Conservation (phyloP, 2,329 filamentous ascomycete species). For the Calonectria fujianensis region DNA sequence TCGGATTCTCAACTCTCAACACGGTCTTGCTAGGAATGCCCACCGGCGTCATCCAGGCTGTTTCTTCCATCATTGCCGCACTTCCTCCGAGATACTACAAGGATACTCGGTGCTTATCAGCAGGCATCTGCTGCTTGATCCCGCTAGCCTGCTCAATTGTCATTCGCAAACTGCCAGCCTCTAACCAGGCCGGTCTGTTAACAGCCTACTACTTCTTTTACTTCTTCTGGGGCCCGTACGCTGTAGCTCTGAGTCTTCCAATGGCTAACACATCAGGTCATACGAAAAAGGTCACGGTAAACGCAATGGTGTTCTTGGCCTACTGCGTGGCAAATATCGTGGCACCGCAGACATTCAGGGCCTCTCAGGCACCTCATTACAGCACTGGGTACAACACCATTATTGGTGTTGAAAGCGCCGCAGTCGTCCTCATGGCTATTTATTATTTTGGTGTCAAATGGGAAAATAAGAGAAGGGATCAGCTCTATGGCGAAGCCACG, state of each 20-base stretch:
- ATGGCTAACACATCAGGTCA: constrained; percentile 30
- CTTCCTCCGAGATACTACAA: constrained; percentile 27
- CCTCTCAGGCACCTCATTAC: constrained; percentile 17
- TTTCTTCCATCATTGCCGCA: constrained; percentile 29
- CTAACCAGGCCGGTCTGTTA: constrained; percentile 61
- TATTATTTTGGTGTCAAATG: constrained; percentile 16
- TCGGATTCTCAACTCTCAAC: constrained; percentile 29
- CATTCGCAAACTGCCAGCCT: neutral
- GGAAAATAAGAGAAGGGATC: constrained; percentile 11
- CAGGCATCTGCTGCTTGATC: neutral
- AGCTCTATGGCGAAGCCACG: neutral
- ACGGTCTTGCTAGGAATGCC: constrained; percentile 37
- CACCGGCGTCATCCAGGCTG: constrained; percentile 36
- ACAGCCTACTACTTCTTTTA: constrained; percentile 40
- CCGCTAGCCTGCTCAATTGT: neutral
- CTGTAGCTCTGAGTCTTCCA: constrained; percentile 16
- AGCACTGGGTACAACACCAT: constrained; percentile 15
- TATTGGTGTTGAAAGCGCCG: constrained; percentile 10
- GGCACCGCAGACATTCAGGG: constrained; percentile 19
- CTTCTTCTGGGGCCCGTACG: constrained; percentile 56
- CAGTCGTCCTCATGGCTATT: constrained; percentile 4
- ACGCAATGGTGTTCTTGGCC: constrained; percentile 24
- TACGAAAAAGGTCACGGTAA: constrained; percentile 21
- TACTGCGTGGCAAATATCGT: constrained; percentile 28
- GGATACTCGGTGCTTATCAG: constrained; percentile 26